Percentiles rank a stretch among this genome's conserved stretches.
Conservation (phyloP, 2,329 filamentous ascomycete genomes). For the Cylindrodendrum hubeiense region DNA sequence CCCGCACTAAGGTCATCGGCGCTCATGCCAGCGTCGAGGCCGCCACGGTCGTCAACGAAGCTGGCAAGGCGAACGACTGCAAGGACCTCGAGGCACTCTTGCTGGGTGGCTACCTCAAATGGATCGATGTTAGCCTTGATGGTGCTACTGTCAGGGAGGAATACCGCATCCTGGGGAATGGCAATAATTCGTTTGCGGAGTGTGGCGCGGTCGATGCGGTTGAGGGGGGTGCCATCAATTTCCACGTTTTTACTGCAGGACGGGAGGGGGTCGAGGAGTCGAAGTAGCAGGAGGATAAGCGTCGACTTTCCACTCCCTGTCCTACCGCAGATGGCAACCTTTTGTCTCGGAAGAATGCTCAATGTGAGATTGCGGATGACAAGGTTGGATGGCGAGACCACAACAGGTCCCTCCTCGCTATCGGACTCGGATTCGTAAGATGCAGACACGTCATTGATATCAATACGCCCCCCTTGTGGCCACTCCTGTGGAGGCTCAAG, state of each 20-base stretch:
- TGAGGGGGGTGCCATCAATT: constrained; percentile 58
- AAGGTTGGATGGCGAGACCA: constrained; percentile 25
- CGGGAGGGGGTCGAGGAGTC: constrained; percentile 55
- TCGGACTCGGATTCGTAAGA: constrained; percentile 42
- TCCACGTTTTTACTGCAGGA: constrained; percentile 45
- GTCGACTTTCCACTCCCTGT: constrained; percentile 60
- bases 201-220: constrained; percentile 53
- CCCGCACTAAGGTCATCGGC: constrained; percentile 66
- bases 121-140: constrained; percentile 60
- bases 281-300: constrained; percentile 54
- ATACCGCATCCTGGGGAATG: constrained; percentile 66
- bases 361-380: constrained; percentile 45
- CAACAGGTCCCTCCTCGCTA: not conserved
- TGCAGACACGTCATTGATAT: constrained; percentile 49
- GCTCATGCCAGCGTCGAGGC: constrained; percentile 54
- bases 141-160: constrained; percentile 59
- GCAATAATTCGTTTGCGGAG: constrained; percentile 63
- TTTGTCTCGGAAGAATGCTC: constrained; percentile 47
- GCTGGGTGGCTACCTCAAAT: constrained; percentile 42
- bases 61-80: constrained; percentile 49
- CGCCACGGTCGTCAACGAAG: constrained; percentile 50
- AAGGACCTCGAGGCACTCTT: constrained; percentile 52
- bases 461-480: constrained; percentile 48
- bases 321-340: constrained; percentile 52
- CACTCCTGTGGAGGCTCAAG: constrained; percentile 41